phyloP scores from a whole-genome alignment of 2,329 filamentous ascomycete genomes.

The Colletotrichum tropicicola region DNA sequence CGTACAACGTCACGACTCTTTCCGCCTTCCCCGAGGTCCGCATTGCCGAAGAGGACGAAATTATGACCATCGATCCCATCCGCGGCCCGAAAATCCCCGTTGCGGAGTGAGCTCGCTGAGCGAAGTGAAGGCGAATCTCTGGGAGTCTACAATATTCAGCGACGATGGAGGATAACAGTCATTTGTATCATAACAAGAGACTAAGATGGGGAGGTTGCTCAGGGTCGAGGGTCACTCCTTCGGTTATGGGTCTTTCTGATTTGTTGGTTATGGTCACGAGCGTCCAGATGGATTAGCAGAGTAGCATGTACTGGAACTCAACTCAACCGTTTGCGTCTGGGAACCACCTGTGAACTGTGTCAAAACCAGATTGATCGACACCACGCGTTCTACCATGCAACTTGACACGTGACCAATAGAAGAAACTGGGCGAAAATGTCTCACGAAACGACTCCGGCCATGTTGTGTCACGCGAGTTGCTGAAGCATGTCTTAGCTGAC shows the following conservation, averaged over 20 bases:
- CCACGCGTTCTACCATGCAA: not conserved
- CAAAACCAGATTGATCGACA: not conserved
- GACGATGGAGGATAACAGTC: too few relatives aligned
- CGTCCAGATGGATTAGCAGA: not conserved
- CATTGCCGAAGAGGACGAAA: not conserved
- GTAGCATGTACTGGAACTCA: not conserved
- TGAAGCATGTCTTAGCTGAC: not conserved
- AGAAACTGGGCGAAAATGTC: not conserved
- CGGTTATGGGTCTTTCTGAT: not conserved
- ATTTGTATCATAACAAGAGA: too few relatives aligned
- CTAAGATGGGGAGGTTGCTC: too few relatives aligned
- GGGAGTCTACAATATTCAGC: not conserved
- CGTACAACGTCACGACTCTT: not conserved
- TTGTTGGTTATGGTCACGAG: not conserved
- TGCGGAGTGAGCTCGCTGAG: not conserved
- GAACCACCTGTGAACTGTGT: not conserved
- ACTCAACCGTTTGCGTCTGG: not conserved
- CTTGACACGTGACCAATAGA: not conserved
- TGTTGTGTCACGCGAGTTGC: not conserved
- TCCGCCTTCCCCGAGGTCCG: constrained; percentile 4
- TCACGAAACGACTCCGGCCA: not conserved
- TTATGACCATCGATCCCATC: not conserved
- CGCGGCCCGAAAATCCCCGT: not conserved
- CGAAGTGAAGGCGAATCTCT: not conserved
- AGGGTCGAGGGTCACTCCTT: too few relatives aligned